A percentile compares a stretch with the other conserved stretches of the same genome.
Evolutionary conservation across 2,329 filamentous ascomycete genomes (phyloP).

Genomic region (Scedosporium boydii): DNA sequence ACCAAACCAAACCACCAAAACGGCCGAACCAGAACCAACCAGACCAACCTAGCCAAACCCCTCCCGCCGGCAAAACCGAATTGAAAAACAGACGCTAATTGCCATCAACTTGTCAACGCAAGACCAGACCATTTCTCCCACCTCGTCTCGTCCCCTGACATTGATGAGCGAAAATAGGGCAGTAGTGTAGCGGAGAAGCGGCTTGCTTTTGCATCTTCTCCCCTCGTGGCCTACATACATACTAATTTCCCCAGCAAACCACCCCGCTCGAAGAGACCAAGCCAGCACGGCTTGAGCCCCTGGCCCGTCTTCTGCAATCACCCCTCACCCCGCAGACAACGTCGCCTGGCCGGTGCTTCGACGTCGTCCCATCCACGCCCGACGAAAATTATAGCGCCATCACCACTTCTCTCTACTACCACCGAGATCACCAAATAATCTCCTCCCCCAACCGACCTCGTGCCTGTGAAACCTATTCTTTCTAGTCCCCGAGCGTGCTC

Average conservation of each 20-base stretch:
- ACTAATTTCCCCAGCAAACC: not conserved
- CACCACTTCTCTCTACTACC: not conserved
- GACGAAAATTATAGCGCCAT: not conserved
- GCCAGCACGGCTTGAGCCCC: too few species aligned
- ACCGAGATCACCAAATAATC: not conserved
- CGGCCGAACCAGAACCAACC: too few species aligned
- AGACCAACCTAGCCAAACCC: not conserved
- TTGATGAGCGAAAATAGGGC: not conserved
- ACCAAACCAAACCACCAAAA: too few species aligned
- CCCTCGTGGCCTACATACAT: not conserved
- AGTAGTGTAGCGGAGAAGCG: not conserved
- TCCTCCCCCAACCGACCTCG: not conserved
- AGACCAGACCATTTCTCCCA: not conserved
- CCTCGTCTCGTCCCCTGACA: not conserved
- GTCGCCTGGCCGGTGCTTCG: not conserved
- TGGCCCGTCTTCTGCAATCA: not conserved
- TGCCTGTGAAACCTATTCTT: not conserved
- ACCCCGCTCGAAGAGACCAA: not conserved
- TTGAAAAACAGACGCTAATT: not conserved
- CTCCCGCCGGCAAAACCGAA: slow-evolving; percentile 1
- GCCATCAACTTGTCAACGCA: not conserved
- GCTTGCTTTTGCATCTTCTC: not conserved
- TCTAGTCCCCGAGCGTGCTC: not conserved
- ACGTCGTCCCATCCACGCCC: not conserved
- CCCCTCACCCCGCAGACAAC: not conserved